Evolutionary conservation across 495 filamentous ascomycete species (phyloP), one percentile per base, ranked within the genome.

Genomic region (Choiromyces venosus): DNA sequence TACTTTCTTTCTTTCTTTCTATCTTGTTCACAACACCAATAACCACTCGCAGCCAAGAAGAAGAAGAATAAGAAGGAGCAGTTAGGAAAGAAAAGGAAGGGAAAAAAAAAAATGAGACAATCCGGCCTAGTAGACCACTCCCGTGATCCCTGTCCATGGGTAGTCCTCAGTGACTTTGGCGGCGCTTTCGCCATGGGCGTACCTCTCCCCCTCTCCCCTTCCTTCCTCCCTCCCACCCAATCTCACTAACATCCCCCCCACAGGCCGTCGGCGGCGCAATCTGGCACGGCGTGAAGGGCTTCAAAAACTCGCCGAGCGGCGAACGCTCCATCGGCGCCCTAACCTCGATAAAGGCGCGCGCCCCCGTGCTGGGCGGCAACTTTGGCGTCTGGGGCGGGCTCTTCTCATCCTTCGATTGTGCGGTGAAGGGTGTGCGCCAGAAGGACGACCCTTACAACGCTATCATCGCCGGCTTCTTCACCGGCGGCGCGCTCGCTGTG

Each of bases 401-500:
- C 61, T 98, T 99, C 85, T 91, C 88, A 73, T 94, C 92, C 52
- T 97, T 91, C 82, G 95, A 99, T 84, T 99, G 95, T 85, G 92
- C 93, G n/a, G 91, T 99, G 36, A 97, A 97, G 86, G 94, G 94
- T 65, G 85, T 97, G 46, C 86, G 95, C 74, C 91, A 95, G 85
- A 98, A 97, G 89, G 94, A 99, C 82, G 94, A 98, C 82, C 93
- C 95, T 40, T 97, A 91, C 85, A 97, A 97, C 85, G 92, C 93
- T 74, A 97, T 94, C 74, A 91, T 96, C 74, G 95, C 95, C 40
- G 95, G 95, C 74, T 97, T 97, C 87, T 94, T 97, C 83, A 99
- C 95, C 29, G 95, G 95, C 80, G 96, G 95, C 76, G 85, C 95
- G 19, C 86, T 99, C 29, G 95, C 95, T 35, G 86, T 97, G 66